Evolutionary conservation across 768 basidiomycete genomes (phyloP), one percentile per base, ranked within the genome.

Genomic region (Hypholoma fasciculare): DNA sequence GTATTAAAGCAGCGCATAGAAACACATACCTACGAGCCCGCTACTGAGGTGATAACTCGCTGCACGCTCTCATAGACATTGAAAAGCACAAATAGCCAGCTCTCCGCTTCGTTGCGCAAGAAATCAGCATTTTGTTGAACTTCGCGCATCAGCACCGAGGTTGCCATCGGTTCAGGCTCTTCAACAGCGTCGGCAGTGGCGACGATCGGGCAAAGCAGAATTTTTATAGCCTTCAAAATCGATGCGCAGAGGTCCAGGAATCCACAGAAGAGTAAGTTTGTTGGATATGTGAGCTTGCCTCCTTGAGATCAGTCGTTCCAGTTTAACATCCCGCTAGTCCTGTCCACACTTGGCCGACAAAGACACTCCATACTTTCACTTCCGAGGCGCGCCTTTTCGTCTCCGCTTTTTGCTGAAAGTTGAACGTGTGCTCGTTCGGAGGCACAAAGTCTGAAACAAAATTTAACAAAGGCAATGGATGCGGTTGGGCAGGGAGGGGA

Each of bases 71-170:
- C 84, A 73, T 96, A 98, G 17, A 99, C 89, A 69, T 99, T 99
- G 79, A 98, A 95, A 46, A 97, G 78, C 5, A 98, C 94, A 0
- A 93, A 88, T 36, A 98, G 83, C 89, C 97, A 96, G 67, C 94
- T 97, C 69, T 94, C 91, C 0, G 83, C 88, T 68, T 98, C 89
- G 0, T 79, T 80, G 43, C 82, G 84, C 55, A 98, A 77, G 72
- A 90, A 90, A 1, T 70, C 76, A 26, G 97, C 61, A 63, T 95
- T 95, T 46, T 76, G 76, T 34, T 73, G 65, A 2, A 91, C 82
- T 40, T 79, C 78, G 14, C 77, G 75, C 9, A 88, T 79, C 43
- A 92, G 68, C 3, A 69, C 61, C 12, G 86, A 69, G 3, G 69
- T 61, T 9, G 86, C 77, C 4, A 82, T 74, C 5, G 56, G 56